Conservation (phyloP, 1,139 yeast genomes). For the Saccharomyces hybrid region DNA sequence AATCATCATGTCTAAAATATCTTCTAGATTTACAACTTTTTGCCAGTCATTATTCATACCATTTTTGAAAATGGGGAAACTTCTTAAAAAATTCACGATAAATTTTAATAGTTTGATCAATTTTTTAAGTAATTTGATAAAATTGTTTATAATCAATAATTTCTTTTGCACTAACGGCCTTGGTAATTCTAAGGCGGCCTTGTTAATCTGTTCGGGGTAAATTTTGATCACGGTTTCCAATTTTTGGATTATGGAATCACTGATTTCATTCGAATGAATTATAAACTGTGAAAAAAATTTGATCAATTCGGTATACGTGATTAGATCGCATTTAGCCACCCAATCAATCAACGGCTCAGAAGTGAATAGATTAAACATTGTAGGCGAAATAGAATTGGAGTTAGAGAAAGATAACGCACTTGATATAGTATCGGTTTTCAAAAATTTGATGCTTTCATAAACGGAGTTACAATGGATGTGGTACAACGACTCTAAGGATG, state of each 20-base stretch:
- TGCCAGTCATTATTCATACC: slow-evolving; percentile 4
- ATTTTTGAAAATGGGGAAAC: not conserved
- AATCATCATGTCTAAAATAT: not conserved
- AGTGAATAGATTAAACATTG: slow-evolving; percentile 50
- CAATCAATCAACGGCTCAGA: slow-evolving; percentile 47
- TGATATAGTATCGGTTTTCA: slow-evolving; percentile 55
- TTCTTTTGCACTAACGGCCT: slow-evolving; percentile 1
- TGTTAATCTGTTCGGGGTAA: not conserved
- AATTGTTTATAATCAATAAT: not conserved
- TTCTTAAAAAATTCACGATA: not conserved
- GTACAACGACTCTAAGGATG: slow-evolving; percentile 20
- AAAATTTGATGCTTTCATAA: slow-evolving; percentile 10
- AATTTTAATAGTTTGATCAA: not conserved
- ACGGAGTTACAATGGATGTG: slow-evolving; percentile 17
- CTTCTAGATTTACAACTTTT: not conserved
- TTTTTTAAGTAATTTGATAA: slow-evolving; percentile 2
- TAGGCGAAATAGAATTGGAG: slow-evolving; percentile 47
- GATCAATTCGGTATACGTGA: slow-evolving; percentile 36
- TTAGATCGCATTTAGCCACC: slow-evolving; percentile 55
- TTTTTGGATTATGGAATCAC: not conserved
- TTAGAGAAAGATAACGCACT: slow-evolving; percentile 47
- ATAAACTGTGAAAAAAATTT: not conserved
- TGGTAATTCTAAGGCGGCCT: slow-evolving; percentile 2
- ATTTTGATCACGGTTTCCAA: not conserved
- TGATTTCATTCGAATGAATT: not conserved